Percentiles rank a stretch among this genome's conserved stretches.
Conservation (phyloP, 75 land plant species). For the Picea glauca region DNA sequence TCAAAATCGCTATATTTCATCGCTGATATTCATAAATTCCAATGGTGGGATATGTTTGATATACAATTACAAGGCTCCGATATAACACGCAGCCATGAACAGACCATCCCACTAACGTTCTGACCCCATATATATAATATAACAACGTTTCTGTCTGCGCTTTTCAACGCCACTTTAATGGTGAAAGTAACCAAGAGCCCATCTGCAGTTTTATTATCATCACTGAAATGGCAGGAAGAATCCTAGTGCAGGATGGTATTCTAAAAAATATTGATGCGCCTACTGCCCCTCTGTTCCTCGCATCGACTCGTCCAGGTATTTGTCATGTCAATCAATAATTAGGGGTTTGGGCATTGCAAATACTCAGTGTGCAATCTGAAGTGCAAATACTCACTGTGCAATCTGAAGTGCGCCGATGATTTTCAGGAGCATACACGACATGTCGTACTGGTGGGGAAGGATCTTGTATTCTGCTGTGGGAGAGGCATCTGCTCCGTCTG, state of each 20-base stretch:
- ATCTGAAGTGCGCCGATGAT: background rate
- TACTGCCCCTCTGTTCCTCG: constrained; percentile 4
- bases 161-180: no score
- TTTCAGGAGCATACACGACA: constrained; percentile 84
- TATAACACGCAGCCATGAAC: no score
- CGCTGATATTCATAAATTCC: no score
- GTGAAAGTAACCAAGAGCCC: no score
- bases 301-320: background rate
- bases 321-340: no score
- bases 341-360: background rate
- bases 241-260: background rate
- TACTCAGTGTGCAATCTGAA: background rate
- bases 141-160: no score
- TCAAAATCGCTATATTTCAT: no score
- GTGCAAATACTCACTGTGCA: background rate
- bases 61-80: no score
- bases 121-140: no score
- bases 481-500: constrained; percentile 66
- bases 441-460: constrained; percentile 50
- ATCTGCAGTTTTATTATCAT: no score
- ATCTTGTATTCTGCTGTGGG: constrained; percentile 61
- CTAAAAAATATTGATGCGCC: background rate
- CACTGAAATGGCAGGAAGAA: constrained; percentile 1
- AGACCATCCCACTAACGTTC: no score
- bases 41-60: no score